Evolutionary conservation across 768 basidiomycete species (phyloP).

Genomic region (Lentinula guzmanii): DNA sequence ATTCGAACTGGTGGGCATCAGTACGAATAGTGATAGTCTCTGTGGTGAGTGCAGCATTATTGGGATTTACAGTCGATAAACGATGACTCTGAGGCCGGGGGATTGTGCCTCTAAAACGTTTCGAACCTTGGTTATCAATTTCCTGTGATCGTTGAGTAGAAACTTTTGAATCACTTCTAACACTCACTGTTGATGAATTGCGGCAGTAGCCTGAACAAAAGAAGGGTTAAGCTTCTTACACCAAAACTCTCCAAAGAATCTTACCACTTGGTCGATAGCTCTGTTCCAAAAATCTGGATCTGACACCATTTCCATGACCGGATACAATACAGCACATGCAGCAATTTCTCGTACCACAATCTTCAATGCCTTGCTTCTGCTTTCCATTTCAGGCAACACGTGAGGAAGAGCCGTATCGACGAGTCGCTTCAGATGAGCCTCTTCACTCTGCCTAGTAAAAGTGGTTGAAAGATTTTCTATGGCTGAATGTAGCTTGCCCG

Average conservation of each 20-base stretch:
- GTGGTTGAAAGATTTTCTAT: constrained; percentile 85
- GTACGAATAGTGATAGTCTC: constrained; percentile 82
- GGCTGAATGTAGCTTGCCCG: constrained; percentile 72
- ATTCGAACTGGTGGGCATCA: constrained; percentile 79
- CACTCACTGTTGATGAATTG: constrained; percentile 44
- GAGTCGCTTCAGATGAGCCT: constrained; percentile 71
- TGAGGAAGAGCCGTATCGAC: constrained; percentile 67
- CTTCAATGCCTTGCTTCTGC: constrained; percentile 60
- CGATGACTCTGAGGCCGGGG: constrained; percentile 40
- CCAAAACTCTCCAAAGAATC: constrained; percentile 20
- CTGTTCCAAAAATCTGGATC: constrained; percentile 99
- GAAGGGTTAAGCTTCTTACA: constrained; percentile 1
- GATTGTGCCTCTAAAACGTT: constrained; percentile 79
- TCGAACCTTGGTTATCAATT: constrained; percentile 82
- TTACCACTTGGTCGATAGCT: constrained; percentile 84
- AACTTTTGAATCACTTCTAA: constrained; percentile 5
- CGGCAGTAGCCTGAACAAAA: constrained; percentile 37
- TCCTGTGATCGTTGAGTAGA: constrained; percentile 35
- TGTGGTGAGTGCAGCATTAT: constrained; percentile 30
- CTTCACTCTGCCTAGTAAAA: constrained; percentile 86
- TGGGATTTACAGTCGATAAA: constrained; percentile 22
- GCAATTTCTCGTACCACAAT: constrained; percentile 79
- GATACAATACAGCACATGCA: constrained; percentile 76
- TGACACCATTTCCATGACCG: constrained; percentile 86
- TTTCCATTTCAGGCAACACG: constrained; percentile 73